These are phyloP conservation scores for Amoeboaphelidium protococcarum DNA, from an alignment of 371 early-diverging fungal genomes.

Conservation along the genomic window DNA sequence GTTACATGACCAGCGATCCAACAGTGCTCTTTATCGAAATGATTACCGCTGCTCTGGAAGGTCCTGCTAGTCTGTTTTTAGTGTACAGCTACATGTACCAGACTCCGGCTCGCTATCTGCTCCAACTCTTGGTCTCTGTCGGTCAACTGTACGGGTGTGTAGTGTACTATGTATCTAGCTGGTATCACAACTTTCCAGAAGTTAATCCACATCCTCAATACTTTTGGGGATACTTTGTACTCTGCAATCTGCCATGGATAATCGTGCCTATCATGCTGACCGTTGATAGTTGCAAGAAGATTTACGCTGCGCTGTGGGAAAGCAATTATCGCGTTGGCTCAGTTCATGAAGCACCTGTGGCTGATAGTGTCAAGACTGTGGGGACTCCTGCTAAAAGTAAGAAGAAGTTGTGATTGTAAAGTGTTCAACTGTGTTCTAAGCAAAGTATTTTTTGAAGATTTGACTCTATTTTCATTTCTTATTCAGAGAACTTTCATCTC, in stretches of 20 bases:
- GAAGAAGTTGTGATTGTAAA: no score
- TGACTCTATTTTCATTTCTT: no score
- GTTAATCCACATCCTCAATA: constrained; percentile 34
- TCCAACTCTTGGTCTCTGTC: constrained; percentile 33
- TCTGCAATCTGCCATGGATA: constrained; percentile 41
- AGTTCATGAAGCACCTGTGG: no score
- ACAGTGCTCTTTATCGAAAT: constrained; percentile 51
- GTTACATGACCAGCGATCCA: constrained; percentile 51
- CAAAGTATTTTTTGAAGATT: no score
- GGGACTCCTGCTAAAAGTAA: no score
- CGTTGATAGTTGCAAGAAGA: constrained; percentile 6
- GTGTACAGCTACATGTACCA: constrained; percentile 29
- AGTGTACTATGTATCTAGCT: constrained; percentile 36
- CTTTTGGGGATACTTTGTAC: constrained; percentile 47
- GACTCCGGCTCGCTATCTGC: constrained; percentile 31
- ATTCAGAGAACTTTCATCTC: no score
- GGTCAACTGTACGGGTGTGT: constrained; percentile 51
- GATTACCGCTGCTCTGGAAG: constrained; percentile 50
- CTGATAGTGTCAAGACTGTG: no score
- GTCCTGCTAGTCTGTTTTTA: constrained; percentile 33
- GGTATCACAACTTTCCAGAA: constrained; percentile 29
- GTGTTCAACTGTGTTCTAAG: no score
- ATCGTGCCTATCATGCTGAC: constrained; percentile 25
- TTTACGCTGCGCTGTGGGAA: constrained; percentile 4
- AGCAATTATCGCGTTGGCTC: no score